Evolutionary conservation across 139 green algal genomes (phyloP).

Genomic region (Volvox africanus): DNA sequence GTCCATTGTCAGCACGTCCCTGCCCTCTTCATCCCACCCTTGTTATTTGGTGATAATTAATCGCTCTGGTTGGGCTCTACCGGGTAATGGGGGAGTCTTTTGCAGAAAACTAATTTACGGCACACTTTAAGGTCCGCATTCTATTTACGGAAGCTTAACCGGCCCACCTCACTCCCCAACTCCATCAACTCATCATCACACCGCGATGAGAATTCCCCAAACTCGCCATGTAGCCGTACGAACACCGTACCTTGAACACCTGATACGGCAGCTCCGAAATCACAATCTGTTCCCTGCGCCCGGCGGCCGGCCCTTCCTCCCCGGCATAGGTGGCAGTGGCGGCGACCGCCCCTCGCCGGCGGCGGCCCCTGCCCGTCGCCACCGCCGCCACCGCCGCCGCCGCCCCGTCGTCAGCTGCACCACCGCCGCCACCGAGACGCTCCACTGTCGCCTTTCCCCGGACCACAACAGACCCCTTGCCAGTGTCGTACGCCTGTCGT

Average conservation of each 20-base stretch:
- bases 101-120: too few species aligned
- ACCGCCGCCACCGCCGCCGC: neutral
- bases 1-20: too few species aligned
- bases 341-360: neutral
- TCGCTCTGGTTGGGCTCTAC: too few species aligned
- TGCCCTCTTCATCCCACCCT: too few species aligned
- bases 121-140: neutral
- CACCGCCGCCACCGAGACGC: conserved; percentile 12
- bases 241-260: conserved; percentile 85
- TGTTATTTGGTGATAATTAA: too few species aligned
- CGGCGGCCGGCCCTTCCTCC: neutral
- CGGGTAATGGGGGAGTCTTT: too few species aligned
- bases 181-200: neutral
- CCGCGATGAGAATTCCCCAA: too few species aligned
- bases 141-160: too few species aligned
- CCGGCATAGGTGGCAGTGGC: neutral
- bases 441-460: conserved; percentile 82
- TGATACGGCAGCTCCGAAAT: conserved; percentile 95
- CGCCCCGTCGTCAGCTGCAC: neutral
- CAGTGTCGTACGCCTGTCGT: conserved; percentile 68
- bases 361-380: neutral
- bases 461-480: conserved; percentile 80
- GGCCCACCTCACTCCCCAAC: neutral
- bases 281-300: conserved; percentile 70
- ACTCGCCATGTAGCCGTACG: neutral